These are phyloP conservation scores for Marvania coccoides DNA, from an alignment of 139 green algal genomes.

Conservation along the genomic window DNA sequence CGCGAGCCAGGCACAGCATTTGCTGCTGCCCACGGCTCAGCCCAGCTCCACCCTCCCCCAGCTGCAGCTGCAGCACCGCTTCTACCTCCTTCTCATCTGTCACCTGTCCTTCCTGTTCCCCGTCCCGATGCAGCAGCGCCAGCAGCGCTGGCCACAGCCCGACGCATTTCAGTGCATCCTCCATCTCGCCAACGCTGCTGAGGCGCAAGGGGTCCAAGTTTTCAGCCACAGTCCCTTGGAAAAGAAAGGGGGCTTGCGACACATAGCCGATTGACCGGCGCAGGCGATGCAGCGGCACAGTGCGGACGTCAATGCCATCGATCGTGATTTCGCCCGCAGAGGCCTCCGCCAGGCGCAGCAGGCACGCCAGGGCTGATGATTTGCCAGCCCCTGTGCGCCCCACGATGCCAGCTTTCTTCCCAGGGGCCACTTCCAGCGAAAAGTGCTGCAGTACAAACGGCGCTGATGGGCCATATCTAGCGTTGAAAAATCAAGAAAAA, in stretches of 20 bases:
- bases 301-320: constrained; percentile 29
- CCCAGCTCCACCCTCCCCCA: constrained; percentile 25
- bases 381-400: constrained; percentile 62
- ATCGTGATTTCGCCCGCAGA: constrained; percentile 28
- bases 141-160: constrained; percentile 20
- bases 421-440: constrained; percentile 15
- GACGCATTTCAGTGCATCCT: constrained; percentile 22
- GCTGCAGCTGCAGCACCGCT: neutral
- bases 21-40: constrained; percentile 65
- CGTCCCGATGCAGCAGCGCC: neutral
- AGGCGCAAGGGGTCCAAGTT: constrained; percentile 57
- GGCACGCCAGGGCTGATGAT: constrained; percentile 42
- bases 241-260: constrained; percentile 64
- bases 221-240: constrained; percentile 52
- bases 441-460: constrained; percentile 36
- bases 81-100: neutral
- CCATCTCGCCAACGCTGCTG: constrained; percentile 28
- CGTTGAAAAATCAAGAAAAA: too few species aligned
- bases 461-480: constrained; percentile 15
- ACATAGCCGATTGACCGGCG: constrained; percentile 34
- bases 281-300: constrained; percentile 26
- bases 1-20: constrained; percentile 64
- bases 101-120: neutral
- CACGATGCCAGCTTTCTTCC: constrained; percentile 38
- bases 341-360: constrained; percentile 50